Base-by-base conservation (phyloP, 2,329 filamentous ascomycete genomes). In the Alternaria incomplexa region DNA sequence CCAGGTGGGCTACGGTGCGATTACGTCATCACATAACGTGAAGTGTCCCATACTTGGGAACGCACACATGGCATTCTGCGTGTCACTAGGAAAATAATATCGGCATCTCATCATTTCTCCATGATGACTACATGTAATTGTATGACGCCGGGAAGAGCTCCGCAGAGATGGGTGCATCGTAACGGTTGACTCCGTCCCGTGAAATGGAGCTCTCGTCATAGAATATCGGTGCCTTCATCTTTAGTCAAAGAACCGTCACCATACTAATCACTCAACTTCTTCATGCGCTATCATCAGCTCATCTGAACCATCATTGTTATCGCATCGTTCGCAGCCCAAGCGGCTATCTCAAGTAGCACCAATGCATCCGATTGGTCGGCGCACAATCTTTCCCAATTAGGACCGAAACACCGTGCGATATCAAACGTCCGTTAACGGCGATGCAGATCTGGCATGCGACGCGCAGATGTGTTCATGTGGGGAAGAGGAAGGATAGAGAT, bases 351-450 rank as follows among this genome's bases (percentile, higher is more conserved):
- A 20, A 7, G 12, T 12, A 28, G 36, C 36, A 25, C 51, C 22
- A 54, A n/a, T 20, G 15, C 25, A 40, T 45, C 57, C 48, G 50
- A 59, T 59, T 53, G 53, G 51, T n/a, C 25, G 52, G 52, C 56
- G 65, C 62, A 64, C 62, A 45, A 47, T 43, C 43, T 67, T 60
- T 63, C 65, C 65, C 51, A 28, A 67, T 65, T 50, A 44, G 65
- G 59, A 20, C 50, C 44, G 28, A 46, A 59, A 54, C 48, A 53
- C 36, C 13, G 48, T 53, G 47, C 47, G 30, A 59, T 51, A 43
- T 44, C 57, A 59, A 43, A 40, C n/a, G 22, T 10, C 57, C 57
- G 57, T 59, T 59, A 54, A 59, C 57, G 57, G 57, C 43, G 48
- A 30, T 46, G 50, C 48, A 52, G 50, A 44, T 54, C 52, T 44